A percentile compares a stretch with the other conserved stretches of the same genome.
Evolutionary conservation across 2,329 filamentous ascomycete species (phyloP).

Genomic region (Microdochium bolleyi): DNA sequence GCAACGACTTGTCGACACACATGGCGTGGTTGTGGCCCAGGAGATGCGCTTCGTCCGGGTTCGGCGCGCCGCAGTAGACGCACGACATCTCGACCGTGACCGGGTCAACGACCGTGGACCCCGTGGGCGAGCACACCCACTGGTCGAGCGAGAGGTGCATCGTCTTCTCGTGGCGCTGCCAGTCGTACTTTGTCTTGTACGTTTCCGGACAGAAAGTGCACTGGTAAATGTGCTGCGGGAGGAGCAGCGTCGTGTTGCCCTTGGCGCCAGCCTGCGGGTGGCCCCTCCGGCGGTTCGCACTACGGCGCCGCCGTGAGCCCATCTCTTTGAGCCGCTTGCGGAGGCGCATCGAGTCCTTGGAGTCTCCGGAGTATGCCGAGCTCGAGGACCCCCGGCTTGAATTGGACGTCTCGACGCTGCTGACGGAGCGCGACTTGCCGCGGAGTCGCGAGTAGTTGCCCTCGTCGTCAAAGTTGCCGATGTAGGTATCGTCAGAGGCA

Average conservation of each 20-base stretch:
- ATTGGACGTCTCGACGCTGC: background rate
- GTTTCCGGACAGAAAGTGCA: constrained; percentile 4
- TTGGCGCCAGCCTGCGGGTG: background rate
- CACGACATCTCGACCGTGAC: background rate
- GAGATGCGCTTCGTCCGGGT: background rate
- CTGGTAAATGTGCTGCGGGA: constrained; percentile 1
- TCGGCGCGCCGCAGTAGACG: constrained; percentile 1
- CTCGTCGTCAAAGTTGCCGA: background rate
- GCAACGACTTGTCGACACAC: background rate
- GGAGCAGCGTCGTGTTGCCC: background rate
- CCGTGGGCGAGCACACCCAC: constrained; percentile 2
- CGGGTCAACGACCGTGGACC: background rate
- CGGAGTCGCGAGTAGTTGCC: background rate
- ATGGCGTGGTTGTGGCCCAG: background rate
- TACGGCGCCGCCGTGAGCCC: background rate
- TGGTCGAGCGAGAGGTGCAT: constrained; percentile 3
- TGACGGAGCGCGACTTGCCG: background rate
- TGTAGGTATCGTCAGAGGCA: background rate
- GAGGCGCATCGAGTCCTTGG: background rate
- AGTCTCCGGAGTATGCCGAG: background rate
- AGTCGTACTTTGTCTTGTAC: constrained; percentile 3
- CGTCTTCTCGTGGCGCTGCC: constrained; percentile 3
- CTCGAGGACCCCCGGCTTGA: background rate
- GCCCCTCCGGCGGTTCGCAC: background rate
- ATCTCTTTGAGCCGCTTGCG: background rate